Evolutionary conservation across 2,329 filamentous ascomycete genomes (phyloP), one percentile per base, ranked within the genome.

Genomic region (Diaporthe humulicola): DNA sequence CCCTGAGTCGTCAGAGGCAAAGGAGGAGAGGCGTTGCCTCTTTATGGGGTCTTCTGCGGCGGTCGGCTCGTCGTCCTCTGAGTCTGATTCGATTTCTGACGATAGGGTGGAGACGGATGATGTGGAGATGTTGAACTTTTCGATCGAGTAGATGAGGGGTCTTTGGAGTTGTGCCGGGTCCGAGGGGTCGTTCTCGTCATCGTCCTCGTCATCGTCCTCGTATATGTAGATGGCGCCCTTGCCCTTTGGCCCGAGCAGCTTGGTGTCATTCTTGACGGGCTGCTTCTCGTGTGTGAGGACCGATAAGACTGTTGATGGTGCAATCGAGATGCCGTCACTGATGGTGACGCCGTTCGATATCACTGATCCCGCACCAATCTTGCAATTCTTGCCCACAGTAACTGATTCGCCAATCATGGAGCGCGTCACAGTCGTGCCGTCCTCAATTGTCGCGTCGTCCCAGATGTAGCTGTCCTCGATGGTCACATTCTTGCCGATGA

Each of bases 401-500:
- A 89, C 93, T 61, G 91, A 90, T 79, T 93, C 92, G 6, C 94
- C 97, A 71, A 99, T 86, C 56, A 99, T 91, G 2, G 95, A 93
- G 77, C 91, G 90, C 12, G 89, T 88, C 64, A 99, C 86, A 33
- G 89, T 89, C 22, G 93, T 88, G 28, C 92, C 92, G 80, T 98
- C 95, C 1, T 92, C 93, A 78, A 99, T 91, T 7, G 89, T 90
- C 0, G 91, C 92, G 79, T 95, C 90, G 79, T 98, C 95, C 96
- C 96, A 98, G 77, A 99, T 91, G 79, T 95, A 96, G 30, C 94
- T 93, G 78, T 95, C 90, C 64, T 94, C 89, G 76, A 99, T 91
- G 50, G 87, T 90, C 38, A 97, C 96, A 77, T 97, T 94, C 78
- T 91, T 93, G 9, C 97, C 97, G 78, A 99, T 97, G 77, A 91